Base-by-base conservation (phyloP, 495 filamentous ascomycete genomes). In the Elasticomyces elasticus region DNA sequence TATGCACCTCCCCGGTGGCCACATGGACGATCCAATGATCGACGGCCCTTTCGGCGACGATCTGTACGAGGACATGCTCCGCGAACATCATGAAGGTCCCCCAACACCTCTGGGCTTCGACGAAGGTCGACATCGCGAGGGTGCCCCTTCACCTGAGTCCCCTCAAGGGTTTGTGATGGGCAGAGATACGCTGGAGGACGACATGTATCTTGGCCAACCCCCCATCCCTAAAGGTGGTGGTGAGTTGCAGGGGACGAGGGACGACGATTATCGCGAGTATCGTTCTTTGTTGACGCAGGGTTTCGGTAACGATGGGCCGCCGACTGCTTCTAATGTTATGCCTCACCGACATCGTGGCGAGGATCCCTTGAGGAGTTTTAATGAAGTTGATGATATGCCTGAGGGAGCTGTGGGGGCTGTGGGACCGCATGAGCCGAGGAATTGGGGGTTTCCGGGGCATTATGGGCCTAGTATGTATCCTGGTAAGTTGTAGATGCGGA, bases 371-470 rank as follows among this genome's bases (percentile, higher is more conserved):
- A n/a, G n/a, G n/a, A n/a, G n/a, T n/a, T n/a, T n/a, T n/a, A n/a
- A n/a, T n/a, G n/a, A n/a, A n/a, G n/a, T n/a, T n/a, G n/a, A n/a
- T n/a, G n/a, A n/a, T 40, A 51, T 51, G 48, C 48, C 48, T 11
- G 20, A 9, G 6, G 48, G 48, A 9, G 31, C 48, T 2, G 31
- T 51, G 17, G 48, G 48, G 33, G 37, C 37, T 51, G 28, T 51
- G 17, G 28, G 48, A 2, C 2, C 15, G 11, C 4, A 38, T 37
- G 48, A 51, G 48, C 2, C 25, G 48, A 37, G 1, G 30, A 19
- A 11, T 6, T 37, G 48, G 48, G 48, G 47, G 22, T 13, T 33
- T 20, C 5, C 10, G 3, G 48, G 27, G 24, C 2, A 38, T 9
- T 5, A 7, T 13, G 48, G 48, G 28, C 48, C 48, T 13, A 38